phyloP scores from a whole-genome alignment of 1,139 yeast genomes.

The Yamadazyma mexicana region DNA sequence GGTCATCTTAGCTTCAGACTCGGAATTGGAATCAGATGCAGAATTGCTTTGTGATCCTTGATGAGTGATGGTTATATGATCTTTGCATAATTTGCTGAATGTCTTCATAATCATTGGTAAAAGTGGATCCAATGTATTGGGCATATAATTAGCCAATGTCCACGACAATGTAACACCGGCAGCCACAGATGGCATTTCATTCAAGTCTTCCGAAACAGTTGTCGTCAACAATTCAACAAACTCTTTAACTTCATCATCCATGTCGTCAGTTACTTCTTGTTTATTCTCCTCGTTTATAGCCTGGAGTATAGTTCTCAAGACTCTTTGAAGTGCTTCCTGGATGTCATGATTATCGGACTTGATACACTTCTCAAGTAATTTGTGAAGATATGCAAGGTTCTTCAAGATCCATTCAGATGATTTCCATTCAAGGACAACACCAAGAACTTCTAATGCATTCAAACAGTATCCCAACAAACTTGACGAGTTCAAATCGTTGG shows the following conservation, averaged over 20 bases:
- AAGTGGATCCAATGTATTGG: conserved; percentile 70
- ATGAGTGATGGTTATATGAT: conserved; percentile 73
- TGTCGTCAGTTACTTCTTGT: conserved; percentile 49
- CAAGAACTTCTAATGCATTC: conserved; percentile 87
- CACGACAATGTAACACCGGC: conserved; percentile 89
- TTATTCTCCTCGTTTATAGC: conserved; percentile 52
- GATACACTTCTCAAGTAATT: conserved; percentile 77
- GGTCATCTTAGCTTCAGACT: conserved; percentile 75
- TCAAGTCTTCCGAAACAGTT: conserved; percentile 81
- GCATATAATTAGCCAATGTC: conserved; percentile 75
- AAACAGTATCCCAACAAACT: conserved; percentile 72
- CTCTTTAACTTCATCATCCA: conserved; percentile 58
- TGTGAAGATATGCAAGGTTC: conserved; percentile 66
- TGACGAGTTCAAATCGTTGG: conserved; percentile 69
- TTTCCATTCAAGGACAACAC: conserved; percentile 82
- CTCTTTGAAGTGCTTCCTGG: conserved; percentile 78
- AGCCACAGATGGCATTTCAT: conserved; percentile 78
- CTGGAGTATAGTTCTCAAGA: conserved; percentile 61
- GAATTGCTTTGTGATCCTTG: conserved; percentile 42
- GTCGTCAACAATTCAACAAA: conserved; percentile 63
- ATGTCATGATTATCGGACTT: conserved; percentile 82
- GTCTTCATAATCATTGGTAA: conserved; percentile 81
- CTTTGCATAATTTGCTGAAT: conserved; percentile 84
- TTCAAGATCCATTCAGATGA: conserved; percentile 72
- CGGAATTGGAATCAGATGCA: conserved; percentile 40